Evolutionary conservation across 2,329 filamentous ascomycete species (phyloP).

Genomic region (Fusarium beomiforme): DNA sequence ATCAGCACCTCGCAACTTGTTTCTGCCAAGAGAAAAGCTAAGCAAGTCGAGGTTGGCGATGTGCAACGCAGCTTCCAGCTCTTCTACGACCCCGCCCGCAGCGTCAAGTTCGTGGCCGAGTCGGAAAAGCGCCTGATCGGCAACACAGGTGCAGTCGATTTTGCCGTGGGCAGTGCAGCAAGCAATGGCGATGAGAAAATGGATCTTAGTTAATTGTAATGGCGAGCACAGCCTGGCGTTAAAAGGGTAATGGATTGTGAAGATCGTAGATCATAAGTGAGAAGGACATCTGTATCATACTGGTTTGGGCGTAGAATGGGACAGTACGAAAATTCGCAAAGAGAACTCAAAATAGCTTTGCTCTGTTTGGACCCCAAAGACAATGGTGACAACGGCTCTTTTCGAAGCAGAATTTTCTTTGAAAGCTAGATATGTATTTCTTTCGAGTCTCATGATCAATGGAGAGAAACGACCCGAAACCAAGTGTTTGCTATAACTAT

Average conservation of each 20-base stretch:
- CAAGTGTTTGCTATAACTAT: neutral
- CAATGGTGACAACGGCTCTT: neutral
- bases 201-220: conserved; percentile 54
- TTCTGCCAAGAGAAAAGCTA: conserved; percentile 83
- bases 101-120: conserved; percentile 88
- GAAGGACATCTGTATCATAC: conserved; percentile 45
- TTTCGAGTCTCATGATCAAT: neutral
- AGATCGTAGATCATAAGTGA: conserved; percentile 21
- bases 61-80: conserved; percentile 93
- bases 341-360: conserved; percentile 18
- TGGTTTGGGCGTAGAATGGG: conserved; percentile 43
- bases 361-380: conserved; percentile 6
- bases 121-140: conserved; percentile 95
- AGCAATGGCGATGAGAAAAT: conserved; percentile 56
- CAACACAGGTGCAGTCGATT: conserved; percentile 81
- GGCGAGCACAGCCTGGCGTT: conserved; percentile 47
- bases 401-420: neutral
- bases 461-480: neutral
- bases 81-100: conserved; percentile 90
- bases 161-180: conserved; percentile 56
- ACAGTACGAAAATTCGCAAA: conserved; percentile 22
- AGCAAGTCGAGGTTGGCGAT: conserved; percentile 85
- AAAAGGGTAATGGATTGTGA: conserved; percentile 35
- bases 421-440: neutral
- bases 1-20: conserved; percentile 94